Conservation (phyloP, 2,329 filamentous ascomycete species). For the Colletotrichum eremochloae region DNA sequence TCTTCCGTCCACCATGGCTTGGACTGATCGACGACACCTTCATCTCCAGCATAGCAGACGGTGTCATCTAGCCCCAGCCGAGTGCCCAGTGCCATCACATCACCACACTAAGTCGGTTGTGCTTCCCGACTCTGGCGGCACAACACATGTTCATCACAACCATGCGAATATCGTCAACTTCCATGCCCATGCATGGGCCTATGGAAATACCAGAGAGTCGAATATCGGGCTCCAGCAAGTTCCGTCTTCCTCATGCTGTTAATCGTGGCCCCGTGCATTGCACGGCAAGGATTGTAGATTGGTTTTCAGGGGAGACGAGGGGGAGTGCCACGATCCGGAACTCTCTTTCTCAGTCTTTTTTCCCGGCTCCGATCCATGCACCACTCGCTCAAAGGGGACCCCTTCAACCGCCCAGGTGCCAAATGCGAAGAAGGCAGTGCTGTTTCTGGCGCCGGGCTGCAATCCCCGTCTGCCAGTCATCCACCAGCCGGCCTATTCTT, state of each 20-base stretch:
- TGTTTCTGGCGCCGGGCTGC: slow-evolving; percentile 34
- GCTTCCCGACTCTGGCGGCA: not conserved
- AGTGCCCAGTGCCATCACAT: slow-evolving; percentile 32
- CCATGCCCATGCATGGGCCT: slow-evolving; percentile 2
- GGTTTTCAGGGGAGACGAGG: not conserved
- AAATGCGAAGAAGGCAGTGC: slow-evolving; percentile 26
- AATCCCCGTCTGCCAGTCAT: slow-evolving; percentile 28
- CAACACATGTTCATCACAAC: not conserved
- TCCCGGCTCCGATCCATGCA: slow-evolving; percentile 36
- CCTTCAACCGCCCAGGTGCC: slow-evolving; percentile 28
- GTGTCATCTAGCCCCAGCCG: slow-evolving; percentile 35
- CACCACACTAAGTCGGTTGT: slow-evolving; percentile 30
- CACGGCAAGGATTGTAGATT: not conserved
- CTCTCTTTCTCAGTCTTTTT: slow-evolving; percentile 8
- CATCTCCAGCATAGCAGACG: slow-evolving; percentile 38
- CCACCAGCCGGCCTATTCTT: not conserved
- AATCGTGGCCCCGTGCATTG: slow-evolving; percentile 11
- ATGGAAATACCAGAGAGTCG: not conserved
- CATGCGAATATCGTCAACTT: slow-evolving; percentile 27
- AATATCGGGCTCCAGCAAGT: slow-evolving; percentile 25
- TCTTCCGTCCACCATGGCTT: slow-evolving; percentile 30
- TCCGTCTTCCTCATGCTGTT: slow-evolving; percentile 22
- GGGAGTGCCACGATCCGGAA: slow-evolving; percentile 10
- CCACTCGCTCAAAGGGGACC: slow-evolving; percentile 16
- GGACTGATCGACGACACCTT: slow-evolving; percentile 31